Percentiles rank a stretch among this genome's conserved stretches.
Evolutionary conservation across 1,284 basidiomycete genomes (phyloP).

Genomic region (Ganoderma sinense): DNA sequence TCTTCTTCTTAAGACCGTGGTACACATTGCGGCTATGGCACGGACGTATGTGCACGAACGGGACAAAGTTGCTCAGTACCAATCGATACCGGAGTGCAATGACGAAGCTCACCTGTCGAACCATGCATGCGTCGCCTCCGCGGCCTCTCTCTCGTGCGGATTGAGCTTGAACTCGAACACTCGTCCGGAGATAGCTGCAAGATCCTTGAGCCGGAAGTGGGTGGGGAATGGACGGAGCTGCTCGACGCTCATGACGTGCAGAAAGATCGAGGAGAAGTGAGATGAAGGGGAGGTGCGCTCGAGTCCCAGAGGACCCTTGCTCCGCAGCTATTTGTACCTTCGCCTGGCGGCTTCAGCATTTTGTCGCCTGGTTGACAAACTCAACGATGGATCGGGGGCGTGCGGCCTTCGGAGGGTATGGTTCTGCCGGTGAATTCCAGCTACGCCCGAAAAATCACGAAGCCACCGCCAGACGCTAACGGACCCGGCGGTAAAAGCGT

Average conservation of each 20-base stretch:
- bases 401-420: constrained; percentile 15
- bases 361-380: constrained; percentile 1
- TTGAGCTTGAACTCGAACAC: constrained; percentile 34
- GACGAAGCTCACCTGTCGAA: constrained; percentile 27
- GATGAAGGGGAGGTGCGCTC: background rate
- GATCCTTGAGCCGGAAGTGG: constrained; percentile 31
- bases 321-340: constrained; percentile 23
- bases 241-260: constrained; percentile 28
- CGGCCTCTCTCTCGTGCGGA: constrained; percentile 28
- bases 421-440: constrained; percentile 12
- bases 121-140: constrained; percentile 25
- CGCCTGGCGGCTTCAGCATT: constrained; percentile 6
- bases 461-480: constrained; percentile 10
- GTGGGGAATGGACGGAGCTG: constrained; percentile 32
- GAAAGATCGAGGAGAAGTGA: background rate
- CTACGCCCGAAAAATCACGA: constrained; percentile 10
- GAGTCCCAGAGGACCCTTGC: background rate
- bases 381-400: constrained; percentile 11
- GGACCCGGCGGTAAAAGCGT: background rate
- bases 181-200: constrained; percentile 28
- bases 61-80: background rate
- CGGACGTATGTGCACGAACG: background rate
- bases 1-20: constrained; percentile 28
- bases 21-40: constrained; percentile 30
- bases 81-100: background rate